These are phyloP conservation scores for Wickerhamomyces silvicola DNA, from an alignment of 805 yeast genomes.

Conservation along the genomic window DNA sequence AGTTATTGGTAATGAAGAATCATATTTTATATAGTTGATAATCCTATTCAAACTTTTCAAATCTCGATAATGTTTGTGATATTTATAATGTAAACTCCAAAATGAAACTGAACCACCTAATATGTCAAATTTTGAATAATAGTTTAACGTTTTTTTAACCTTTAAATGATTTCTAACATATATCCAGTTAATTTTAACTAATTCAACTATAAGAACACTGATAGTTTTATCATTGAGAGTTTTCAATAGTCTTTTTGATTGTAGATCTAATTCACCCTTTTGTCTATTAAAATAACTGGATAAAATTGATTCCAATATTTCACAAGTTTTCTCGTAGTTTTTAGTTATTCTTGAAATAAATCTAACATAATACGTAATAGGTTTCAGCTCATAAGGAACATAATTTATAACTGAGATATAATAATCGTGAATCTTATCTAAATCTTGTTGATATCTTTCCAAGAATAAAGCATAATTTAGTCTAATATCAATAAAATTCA, in stretches of 20 bases:
- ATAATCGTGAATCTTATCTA: constrained; percentile 13
- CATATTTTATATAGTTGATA: constrained; percentile 36
- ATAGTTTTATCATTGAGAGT: constrained; percentile 37
- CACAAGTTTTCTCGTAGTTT: constrained; percentile 16
- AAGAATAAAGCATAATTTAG: constrained; percentile 19
- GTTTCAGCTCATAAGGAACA: constrained; percentile 11
- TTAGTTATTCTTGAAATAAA: constrained; percentile 14
- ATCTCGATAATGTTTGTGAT: constrained; percentile 41
- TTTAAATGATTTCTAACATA: constrained; percentile 24
- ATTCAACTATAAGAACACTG: constrained; percentile 29
- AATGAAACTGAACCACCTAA: constrained; percentile 39
- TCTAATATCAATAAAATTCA: constrained; percentile 9
- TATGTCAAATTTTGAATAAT: constrained; percentile 19
- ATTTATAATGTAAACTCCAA: constrained; percentile 53
- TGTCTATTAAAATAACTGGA: constrained; percentile 14
- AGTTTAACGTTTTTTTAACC: constrained; percentile 25
- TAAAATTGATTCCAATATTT: constrained; percentile 19
- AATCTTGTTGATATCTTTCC: constrained; percentile 8
- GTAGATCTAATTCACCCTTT: constrained; percentile 10
- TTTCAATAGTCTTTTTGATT: constrained; percentile 21
- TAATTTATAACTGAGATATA: constrained; percentile 11
- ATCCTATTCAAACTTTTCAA: constrained; percentile 38
- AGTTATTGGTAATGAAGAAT: constrained; percentile 42
- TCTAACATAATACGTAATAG: constrained; percentile 17
- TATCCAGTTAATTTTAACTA: constrained; percentile 27